Evolutionary conservation across 2,329 filamentous ascomycete species (phyloP), one percentile per base, ranked within the genome.

Genomic region (Penicillium sp.): DNA sequence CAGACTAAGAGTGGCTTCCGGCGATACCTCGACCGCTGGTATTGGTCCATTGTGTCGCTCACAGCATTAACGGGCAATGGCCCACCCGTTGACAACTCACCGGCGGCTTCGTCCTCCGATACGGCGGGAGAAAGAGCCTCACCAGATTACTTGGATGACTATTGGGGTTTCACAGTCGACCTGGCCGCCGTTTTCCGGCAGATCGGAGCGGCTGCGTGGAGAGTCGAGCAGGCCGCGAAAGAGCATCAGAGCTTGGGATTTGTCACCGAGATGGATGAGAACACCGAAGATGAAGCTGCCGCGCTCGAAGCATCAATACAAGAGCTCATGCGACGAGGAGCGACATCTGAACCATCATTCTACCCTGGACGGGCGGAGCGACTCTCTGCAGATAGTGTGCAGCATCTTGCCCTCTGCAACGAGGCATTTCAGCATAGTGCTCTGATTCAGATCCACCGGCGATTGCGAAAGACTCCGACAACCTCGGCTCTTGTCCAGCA

Each of bases 341-440:
- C 61, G 5, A 56, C 36, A 11, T 55, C 57, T 2, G 56, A 58
- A 12, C 66, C 67, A 24, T 57, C 56, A 2, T 68, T 70, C 35
- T 69, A 70, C 42, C 66, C 67, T 1, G 66, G 65, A 1, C 64
- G 68, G 6, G 62, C 54, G 9, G 61, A 68, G 45, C 61, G 59
- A 3, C 49, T 70, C 5, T 63, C 67, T 0, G 45, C 58, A 7
- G 58, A 64, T 9, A 63, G 59, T n/a, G 60, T 68, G 8, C 56
- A 58, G 12, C 63, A 72, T 45, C 68, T 72, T 29, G 56, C 60
- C 9, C 58, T 69, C 18, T 73, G 70, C 50, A 73, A 73, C 48
- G 63, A 69, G 49, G 67, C 70, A 3, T 73, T 72, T 45, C 70
- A 73, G 43, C 68, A 71, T 39, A 67, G 69, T 18, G 70, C 70